A percentile compares a stretch with the other conserved stretches of the same genome.
These are phyloP conservation scores for Barnettozyma sucrosica DNA, from an alignment of 805 yeast species.

Conservation along the genomic window DNA sequence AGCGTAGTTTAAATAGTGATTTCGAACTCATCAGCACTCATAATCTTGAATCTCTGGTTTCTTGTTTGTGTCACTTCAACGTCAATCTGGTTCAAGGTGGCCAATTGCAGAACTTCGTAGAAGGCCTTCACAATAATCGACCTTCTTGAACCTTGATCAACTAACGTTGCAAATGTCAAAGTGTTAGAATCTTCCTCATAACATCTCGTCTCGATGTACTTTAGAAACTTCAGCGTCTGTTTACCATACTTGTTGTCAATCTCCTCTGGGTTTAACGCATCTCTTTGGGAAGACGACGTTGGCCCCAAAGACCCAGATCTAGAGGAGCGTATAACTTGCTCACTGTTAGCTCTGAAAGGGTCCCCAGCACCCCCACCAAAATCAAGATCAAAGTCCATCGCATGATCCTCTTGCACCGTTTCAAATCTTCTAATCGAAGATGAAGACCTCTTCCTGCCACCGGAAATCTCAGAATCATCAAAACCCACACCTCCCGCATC, in stretches of 20 bases:
- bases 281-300: background rate
- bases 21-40: constrained; percentile 11
- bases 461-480: constrained; percentile 3
- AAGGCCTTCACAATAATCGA: constrained; percentile 22
- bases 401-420: constrained; percentile 14
- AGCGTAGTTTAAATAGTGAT: background rate
- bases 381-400: constrained; percentile 11
- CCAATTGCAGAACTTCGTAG: constrained; percentile 24
- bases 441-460: constrained; percentile 15
- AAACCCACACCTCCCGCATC: constrained; percentile 6
- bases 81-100: constrained; percentile 18
- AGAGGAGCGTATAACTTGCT: background rate
- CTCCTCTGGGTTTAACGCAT: constrained; percentile 3
- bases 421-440: constrained; percentile 14
- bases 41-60: constrained; percentile 5
- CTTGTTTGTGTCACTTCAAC: constrained; percentile 4
- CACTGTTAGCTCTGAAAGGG: background rate
- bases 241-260: constrained; percentile 9
- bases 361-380: constrained; percentile 1
- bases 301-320: background rate
- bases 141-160: constrained; percentile 10
- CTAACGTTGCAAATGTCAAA: constrained; percentile 16
- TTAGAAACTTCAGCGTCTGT: constrained; percentile 20
- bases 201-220: constrained; percentile 16
- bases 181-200: constrained; percentile 7